A percentile compares a stretch with the other conserved stretches of the same genome.
Conservation (phyloP, 164 flowering plant species). For the Aristolochia contorta region DNA sequence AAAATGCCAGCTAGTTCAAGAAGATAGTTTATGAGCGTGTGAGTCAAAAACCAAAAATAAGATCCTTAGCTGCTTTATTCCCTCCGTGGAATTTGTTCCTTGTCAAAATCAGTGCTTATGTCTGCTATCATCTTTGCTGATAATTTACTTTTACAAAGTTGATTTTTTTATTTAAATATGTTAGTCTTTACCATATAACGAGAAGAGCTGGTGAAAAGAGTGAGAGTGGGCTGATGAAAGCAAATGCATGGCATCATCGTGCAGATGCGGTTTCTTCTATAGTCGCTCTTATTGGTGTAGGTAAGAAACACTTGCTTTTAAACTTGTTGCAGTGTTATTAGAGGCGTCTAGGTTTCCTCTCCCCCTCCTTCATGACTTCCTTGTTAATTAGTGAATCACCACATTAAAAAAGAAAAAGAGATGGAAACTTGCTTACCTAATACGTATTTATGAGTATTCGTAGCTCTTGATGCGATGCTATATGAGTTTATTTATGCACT, state of each 20-base stretch:
- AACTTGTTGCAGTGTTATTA: too few relatives aligned
- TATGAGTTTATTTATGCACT: not conserved
- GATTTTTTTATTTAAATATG: not conserved
- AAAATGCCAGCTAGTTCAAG: too few relatives aligned
- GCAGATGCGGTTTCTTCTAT: constrained; percentile 91
- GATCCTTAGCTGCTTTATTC: too few relatives aligned
- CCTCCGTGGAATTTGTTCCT: not conserved
- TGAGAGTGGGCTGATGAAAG: constrained; percentile 93
- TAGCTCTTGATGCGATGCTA: not conserved
- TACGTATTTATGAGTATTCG: not conserved
- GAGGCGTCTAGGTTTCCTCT: too few relatives aligned
- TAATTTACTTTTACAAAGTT: not conserved
- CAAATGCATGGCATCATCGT: constrained; percentile 99
- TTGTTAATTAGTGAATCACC: too few relatives aligned
- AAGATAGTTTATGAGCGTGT: too few relatives aligned
- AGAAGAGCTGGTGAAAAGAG: constrained; percentile 81
- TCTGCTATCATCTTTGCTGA: not conserved
- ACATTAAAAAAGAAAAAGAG: too few relatives aligned
- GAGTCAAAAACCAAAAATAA: too few relatives aligned
- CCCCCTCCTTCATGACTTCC: too few relatives aligned
- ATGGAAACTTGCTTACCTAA: too few relatives aligned
- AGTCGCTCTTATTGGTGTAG: constrained; percentile 94
- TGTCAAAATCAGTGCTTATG: not conserved
- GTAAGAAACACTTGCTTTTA: constrained; percentile 33
- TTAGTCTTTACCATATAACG: constrained; percentile 79